Base-by-base conservation (phyloP, 768 basidiomycete genomes). In the Boletus reticulatus region DNA sequence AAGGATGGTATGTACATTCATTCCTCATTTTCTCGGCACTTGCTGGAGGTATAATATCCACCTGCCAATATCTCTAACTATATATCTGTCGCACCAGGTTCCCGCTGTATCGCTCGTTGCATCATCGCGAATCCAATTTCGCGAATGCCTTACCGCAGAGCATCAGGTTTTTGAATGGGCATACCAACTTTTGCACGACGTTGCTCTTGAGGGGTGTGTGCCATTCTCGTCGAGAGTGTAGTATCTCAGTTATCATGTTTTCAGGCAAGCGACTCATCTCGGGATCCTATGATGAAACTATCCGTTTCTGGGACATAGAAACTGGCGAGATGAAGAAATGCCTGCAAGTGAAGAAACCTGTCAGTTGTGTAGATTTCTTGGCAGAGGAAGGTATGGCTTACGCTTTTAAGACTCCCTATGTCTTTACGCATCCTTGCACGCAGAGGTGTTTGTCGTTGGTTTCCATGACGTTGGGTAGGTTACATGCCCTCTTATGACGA, bases 251-350 rank as follows among this genome's bases (percentile, higher is more conserved):
- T 37, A 2, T n/a, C 44, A 24, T 44, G 7, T 34, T 42, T 39
- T 48, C 53, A 70, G 90, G 89, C 17, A 88, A 92, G 63, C 77
- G 88, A 10, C 76, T 96, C 41, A 92, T 96, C 60, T 92, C 89
- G 60, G 94, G 94, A 16, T 90, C 88, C 27, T 94, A 94, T 65
- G 93, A 95, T 53, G 93, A 94, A 70, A 92, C 89, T 1, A 94
- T 96, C 57, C 80, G 93, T 13, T 91, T 96, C 72, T 96, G 93
- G 94, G 89, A 94, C 67, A 80, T 96, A 20, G 79, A 78, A 50
- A 82, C 79, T 0, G 84, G 80, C 6, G 80, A 82, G 62, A 74
- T 81, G 74, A 86, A 87, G 72, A 89, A 88, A 63, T 91, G 88
- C 61, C 66, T 94, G 43, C 79, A 82, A 53, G 91, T 92, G 12